These are phyloP conservation scores for Penicillium sp. DNA, from an alignment of 2,329 filamentous ascomycete genomes.

Conservation along the genomic window DNA sequence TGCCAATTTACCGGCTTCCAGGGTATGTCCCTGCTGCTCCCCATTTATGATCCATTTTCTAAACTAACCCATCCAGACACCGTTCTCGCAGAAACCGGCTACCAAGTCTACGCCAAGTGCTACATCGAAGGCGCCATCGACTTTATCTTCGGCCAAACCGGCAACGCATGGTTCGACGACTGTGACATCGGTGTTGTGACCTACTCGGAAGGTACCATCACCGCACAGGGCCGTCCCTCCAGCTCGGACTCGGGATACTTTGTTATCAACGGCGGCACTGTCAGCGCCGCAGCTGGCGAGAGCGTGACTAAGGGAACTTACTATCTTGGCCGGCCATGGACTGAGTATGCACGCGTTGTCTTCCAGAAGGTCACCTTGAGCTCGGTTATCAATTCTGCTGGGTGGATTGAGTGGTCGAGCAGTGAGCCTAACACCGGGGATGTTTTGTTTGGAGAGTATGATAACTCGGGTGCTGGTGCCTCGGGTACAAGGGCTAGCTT, in stretches of 20 bases:
- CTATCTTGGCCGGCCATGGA: slow-evolving; percentile 27
- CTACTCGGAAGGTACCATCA: slow-evolving; percentile 17
- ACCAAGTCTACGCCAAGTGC: slow-evolving; percentile 32
- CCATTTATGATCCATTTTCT: neutral
- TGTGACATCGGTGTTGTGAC: slow-evolving; percentile 39
- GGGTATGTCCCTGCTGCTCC: slow-evolving; percentile 17
- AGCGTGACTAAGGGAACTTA: slow-evolving; percentile 21
- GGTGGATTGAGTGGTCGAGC: slow-evolving; percentile 53
- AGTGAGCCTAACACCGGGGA: slow-evolving; percentile 55
- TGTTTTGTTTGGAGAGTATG: slow-evolving; percentile 62
- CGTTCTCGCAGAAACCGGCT: slow-evolving; percentile 34
- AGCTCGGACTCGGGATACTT: slow-evolving; percentile 29
- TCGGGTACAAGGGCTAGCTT: slow-evolving; percentile 58
- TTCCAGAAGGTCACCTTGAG: slow-evolving; percentile 25
- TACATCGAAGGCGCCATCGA: slow-evolving; percentile 35
- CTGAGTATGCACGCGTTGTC: slow-evolving; percentile 24
- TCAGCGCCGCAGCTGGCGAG: slow-evolving; percentile 45
- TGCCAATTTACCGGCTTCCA: slow-evolving; percentile 30
- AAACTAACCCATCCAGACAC: slow-evolving; percentile 12
- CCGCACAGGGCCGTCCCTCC: slow-evolving; percentile 25
- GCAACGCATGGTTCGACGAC: slow-evolving; percentile 44
- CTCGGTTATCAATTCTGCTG: slow-evolving; percentile 24
- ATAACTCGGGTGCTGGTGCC: slow-evolving; percentile 62
- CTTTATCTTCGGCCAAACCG: slow-evolving; percentile 25
- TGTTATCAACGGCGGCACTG: slow-evolving; percentile 64